Evolutionary conservation across 192 early-diverging fungal genomes (phyloP), one percentile per base, ranked within the genome.

Genomic region (Backusella westeae): DNA sequence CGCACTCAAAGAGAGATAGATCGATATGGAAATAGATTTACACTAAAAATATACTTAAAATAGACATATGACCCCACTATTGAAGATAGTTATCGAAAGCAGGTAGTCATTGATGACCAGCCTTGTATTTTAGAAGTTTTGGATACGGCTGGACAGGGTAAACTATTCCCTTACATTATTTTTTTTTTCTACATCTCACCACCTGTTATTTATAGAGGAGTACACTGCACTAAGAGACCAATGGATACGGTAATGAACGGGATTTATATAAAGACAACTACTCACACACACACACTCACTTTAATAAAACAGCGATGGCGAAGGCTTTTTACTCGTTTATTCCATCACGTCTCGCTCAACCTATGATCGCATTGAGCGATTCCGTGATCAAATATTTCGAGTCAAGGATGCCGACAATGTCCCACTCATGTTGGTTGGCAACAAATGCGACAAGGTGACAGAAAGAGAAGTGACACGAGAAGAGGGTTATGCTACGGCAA

Each of bases 11-110:
- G 32, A 32, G 32, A 32, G 34, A 17, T 12, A 15, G 41, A 12
- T 32, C 10, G 3, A 42, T 12, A 44, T 44, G 42, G 42, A 44
- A 32, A 32, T 32, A 32, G 15, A 21, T n/a, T 52, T 21, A 52
- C 49, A 52, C n/a, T 52, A 52, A 52, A 52, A 6, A 49, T 3
- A 69, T 23, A 15, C 36, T 39, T 10, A 38, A 23, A 19, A 69
- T 56, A 93, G 88, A 98, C 95, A 79, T 99, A 98, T 79, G 96
- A 98, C 87, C 98, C 98, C 66, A 99, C 98, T 7, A 99, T 97
- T 75, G 98, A 99, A 85, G 98, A 98, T 83, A 96, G 94, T 19
- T 99, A 98, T 84, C 88, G 96, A 71, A 97, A 96, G 87, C 96
- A 98, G 85, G 96, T 98, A 12, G 96, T 97, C 41, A 95, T 99